Conservation (phyloP, 1,139 yeast species). For the Chernovozyma aurita region DNA sequence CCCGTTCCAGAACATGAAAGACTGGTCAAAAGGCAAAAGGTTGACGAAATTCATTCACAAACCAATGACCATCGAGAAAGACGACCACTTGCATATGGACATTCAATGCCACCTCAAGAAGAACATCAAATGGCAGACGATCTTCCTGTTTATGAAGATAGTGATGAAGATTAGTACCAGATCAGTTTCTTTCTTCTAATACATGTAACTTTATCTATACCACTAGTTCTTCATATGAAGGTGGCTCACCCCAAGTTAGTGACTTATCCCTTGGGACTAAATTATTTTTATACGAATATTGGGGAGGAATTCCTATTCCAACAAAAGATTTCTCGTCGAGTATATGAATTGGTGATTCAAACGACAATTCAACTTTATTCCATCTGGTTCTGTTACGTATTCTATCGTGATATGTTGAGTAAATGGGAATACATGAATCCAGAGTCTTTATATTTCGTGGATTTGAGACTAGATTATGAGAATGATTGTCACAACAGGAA, state of each 20-base stretch:
- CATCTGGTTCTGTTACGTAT: background rate
- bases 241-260: background rate
- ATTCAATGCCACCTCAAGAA: conserved; percentile 3
- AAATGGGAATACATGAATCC: background rate
- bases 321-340: background rate
- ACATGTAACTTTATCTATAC: too few relatives aligned
- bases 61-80: background rate
- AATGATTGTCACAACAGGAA: background rate
- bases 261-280: background rate
- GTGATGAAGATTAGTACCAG: conserved; percentile 27
- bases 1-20: conserved; percentile 1
- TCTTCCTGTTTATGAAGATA: conserved; percentile 41
- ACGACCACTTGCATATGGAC: background rate
- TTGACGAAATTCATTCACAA: background rate
- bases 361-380: background rate
- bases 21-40: background rate
- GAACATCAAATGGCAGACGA: conserved; percentile 23
- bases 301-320: background rate
- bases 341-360: background rate
- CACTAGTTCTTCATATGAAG: background rate
- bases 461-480: background rate
- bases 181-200: too few relatives aligned
- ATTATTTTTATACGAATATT: background rate
- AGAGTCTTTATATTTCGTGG: background rate
- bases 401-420: background rate